Evolutionary conservation across 2,329 filamentous ascomycete species (phyloP).

Genomic region (Scedosporium apiospermum): DNA sequence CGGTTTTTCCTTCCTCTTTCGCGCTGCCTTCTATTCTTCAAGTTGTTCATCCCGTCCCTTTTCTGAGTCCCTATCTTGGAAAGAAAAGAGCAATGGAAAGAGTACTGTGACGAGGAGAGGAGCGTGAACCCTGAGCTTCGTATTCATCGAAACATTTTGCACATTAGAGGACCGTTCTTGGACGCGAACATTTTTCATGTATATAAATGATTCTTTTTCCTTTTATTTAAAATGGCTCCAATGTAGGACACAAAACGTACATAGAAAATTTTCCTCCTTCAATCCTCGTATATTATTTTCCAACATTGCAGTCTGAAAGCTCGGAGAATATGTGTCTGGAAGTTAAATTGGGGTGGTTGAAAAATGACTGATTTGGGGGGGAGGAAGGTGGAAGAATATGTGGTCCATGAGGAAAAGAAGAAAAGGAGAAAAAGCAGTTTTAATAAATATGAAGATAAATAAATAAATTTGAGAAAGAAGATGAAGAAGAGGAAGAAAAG

Average conservation of each 20-base stretch:
- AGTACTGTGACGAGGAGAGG: not conserved
- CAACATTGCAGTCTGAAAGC: not conserved
- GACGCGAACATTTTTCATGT: not conserved
- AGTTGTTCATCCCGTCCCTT: not conserved
- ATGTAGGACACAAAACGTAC: not conserved
- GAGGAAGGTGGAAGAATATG: too few relatives aligned
- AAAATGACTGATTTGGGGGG: too few relatives aligned
- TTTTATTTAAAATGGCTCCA: not conserved
- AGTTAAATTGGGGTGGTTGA: too few relatives aligned
- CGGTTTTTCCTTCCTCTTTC: not conserved
- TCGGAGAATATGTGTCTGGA: too few relatives aligned
- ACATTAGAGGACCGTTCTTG: too few relatives aligned
- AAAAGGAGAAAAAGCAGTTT: too few relatives aligned
- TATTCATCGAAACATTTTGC: too few relatives aligned
- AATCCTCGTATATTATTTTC: not conserved
- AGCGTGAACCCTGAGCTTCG: too few relatives aligned
- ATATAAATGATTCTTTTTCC: not conserved
- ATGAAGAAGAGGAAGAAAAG: too few relatives aligned
- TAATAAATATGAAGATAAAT: too few relatives aligned
- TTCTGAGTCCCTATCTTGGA: not conserved
- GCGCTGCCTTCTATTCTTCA: not conserved
- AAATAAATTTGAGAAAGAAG: too few relatives aligned
- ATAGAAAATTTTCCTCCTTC: not conserved
- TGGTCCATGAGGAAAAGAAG: too few relatives aligned
- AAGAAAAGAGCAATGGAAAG: not conserved